A percentile compares a stretch with the other conserved stretches of the same genome.
Evolutionary conservation across 345 rosid genomes (phyloP).

Genomic region (Stellera chamaejasme): DNA sequence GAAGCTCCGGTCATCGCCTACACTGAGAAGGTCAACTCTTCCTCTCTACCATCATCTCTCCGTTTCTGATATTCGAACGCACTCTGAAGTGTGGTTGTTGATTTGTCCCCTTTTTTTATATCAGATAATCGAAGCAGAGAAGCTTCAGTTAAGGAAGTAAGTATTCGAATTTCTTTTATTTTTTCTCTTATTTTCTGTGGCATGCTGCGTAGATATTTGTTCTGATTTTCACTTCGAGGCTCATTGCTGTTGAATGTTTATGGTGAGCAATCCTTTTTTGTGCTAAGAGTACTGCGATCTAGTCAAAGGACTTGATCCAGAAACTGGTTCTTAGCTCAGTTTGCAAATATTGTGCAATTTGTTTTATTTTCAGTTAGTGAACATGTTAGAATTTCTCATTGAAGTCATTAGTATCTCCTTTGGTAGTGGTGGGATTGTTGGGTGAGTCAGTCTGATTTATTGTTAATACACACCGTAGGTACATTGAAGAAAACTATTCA

Average conservation of each 20-base stretch:
- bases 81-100: slow-evolving; percentile 10
- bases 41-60: slow-evolving; percentile 4
- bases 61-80: neutral
- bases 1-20: slow-evolving; percentile 88
- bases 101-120: slow-evolving; percentile 8
- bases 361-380: too few species aligned
- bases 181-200: too few species aligned
- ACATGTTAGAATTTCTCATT: too few species aligned
- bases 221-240: neutral
- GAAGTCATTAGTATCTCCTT: neutral
- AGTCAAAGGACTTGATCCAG: too few species aligned
- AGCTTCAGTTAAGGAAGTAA: slow-evolving; percentile 76
- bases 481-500: slow-evolving; percentile 79
- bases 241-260: too few species aligned
- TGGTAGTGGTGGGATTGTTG: neutral
- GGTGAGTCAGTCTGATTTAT: neutral
- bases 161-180: neutral
- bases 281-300: too few species aligned
- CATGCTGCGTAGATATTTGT: too few species aligned
- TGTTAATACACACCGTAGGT: slow-evolving; percentile 28
- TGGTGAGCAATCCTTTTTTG: too few species aligned
- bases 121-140: slow-evolving; percentile 83
- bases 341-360: too few species aligned
- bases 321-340: neutral
- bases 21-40: slow-evolving; percentile 60